Conservation (phyloP, 2,329 filamentous ascomycete genomes). For the Aspergillus sclerotialis region DNA sequence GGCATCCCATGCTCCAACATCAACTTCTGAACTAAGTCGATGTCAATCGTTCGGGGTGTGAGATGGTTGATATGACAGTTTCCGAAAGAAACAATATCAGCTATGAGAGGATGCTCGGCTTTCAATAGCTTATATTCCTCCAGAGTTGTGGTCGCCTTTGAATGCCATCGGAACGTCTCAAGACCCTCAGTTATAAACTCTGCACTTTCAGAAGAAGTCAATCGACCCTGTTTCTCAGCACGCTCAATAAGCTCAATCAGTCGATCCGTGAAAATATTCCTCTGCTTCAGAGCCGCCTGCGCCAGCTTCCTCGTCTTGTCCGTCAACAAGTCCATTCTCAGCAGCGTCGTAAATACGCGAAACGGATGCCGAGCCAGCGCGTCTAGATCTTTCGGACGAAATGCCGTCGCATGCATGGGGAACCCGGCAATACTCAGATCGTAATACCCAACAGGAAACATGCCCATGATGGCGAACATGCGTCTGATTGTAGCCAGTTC, state of each 20-base stretch:
- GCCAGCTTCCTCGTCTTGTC: slow-evolving; percentile 26
- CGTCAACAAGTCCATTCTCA: slow-evolving; percentile 38
- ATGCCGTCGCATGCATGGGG: slow-evolving; percentile 48
- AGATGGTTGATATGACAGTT: slow-evolving; percentile 49
- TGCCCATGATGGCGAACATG: slow-evolving; percentile 42
- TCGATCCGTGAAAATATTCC: slow-evolving; percentile 37
- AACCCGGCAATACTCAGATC: slow-evolving; percentile 42
- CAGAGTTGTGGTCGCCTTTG: slow-evolving; percentile 32
- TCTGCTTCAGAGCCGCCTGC: slow-evolving; percentile 24
- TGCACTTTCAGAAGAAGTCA: slow-evolving; percentile 24
- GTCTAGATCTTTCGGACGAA: slow-evolving; percentile 34
- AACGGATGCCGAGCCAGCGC: slow-evolving; percentile 41
- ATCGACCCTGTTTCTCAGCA: slow-evolving; percentile 22
- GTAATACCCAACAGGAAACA: slow-evolving; percentile 48
- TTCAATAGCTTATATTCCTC: slow-evolving; percentile 39
- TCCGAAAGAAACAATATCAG: slow-evolving; percentile 40
- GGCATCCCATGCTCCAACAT: slow-evolving; percentile 39
- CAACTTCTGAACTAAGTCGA: slow-evolving; percentile 35
- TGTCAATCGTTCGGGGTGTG: slow-evolving; percentile 46
- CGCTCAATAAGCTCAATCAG: slow-evolving; percentile 32
- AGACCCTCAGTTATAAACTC: slow-evolving; percentile 40
- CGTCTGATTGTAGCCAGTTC: slow-evolving; percentile 40
- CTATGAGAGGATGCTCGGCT: slow-evolving; percentile 42
- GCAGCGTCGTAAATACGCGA: slow-evolving; percentile 36
- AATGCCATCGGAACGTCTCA: slow-evolving; percentile 44